Evolutionary conservation across 2,329 filamentous ascomycete genomes (phyloP).

Genomic region (Phialophora chinensis): DNA sequence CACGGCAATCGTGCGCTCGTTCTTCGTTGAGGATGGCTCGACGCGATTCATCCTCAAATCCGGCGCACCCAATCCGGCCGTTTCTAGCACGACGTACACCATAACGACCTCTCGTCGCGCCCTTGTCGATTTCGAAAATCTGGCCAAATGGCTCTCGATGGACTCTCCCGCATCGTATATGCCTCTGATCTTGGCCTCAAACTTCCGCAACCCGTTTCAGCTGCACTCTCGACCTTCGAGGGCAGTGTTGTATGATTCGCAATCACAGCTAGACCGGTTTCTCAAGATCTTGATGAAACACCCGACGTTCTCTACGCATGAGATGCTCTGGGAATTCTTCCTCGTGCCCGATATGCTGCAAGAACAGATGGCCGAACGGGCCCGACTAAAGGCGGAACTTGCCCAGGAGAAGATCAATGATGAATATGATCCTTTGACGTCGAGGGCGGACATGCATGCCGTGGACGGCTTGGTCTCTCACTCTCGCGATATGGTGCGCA

Average conservation of each 20-base stretch:
- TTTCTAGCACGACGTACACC: conserved; percentile 77
- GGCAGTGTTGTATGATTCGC: conserved; percentile 83
- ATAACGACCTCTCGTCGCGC: conserved; percentile 93
- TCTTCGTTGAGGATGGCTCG: conserved; percentile 95
- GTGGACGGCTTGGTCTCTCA: conserved; percentile 93
- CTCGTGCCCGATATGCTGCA: conserved; percentile 91
- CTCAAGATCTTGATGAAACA: conserved; percentile 84
- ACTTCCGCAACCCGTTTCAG: conserved; percentile 79
- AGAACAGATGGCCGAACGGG: conserved; percentile 87
- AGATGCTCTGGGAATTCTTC: conserved; percentile 99
- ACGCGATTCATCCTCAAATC: conserved; percentile 94
- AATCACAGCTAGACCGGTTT: conserved; percentile 84
- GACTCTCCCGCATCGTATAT: conserved; percentile 97
- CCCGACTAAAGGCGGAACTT: conserved; percentile 81
- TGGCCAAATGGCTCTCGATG: conserved; percentile 79
- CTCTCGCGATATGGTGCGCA: conserved; percentile 85
- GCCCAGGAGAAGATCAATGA: conserved; percentile 84
- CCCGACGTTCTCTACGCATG: conserved; percentile 91
- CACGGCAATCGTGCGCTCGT: conserved; percentile 90
- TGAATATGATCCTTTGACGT: conserved; percentile 76
- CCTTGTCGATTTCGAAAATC: conserved; percentile 85
- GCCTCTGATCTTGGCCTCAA: conserved; percentile 73
- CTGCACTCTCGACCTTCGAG: conserved; percentile 90
- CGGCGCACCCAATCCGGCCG: conserved; percentile 70
- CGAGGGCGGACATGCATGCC: conserved; percentile 70